Conservation (phyloP, 2,329 filamentous ascomycete species). For the Talaromyces sp. region DNA sequence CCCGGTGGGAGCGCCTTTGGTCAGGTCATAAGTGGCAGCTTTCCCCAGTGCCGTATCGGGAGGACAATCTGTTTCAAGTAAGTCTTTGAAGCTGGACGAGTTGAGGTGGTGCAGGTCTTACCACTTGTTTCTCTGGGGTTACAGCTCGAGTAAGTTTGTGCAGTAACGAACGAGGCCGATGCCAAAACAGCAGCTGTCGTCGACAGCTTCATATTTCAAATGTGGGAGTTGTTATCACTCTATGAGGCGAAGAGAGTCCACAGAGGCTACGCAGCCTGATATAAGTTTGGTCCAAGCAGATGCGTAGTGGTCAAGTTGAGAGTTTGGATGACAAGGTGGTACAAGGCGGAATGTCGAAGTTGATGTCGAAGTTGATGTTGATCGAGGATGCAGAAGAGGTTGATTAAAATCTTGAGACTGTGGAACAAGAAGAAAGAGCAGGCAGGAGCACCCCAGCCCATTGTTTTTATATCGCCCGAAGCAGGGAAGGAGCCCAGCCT, state of each 20-base stretch:
- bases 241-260: background rate
- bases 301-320: background rate
- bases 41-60: constrained; percentile 74
- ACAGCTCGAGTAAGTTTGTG: constrained; percentile 41
- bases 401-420: no score
- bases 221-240: background rate
- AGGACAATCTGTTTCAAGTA: constrained; percentile 54
- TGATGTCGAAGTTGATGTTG: no score
- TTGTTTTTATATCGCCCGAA: background rate
- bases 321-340: background rate
- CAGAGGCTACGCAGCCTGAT: constrained; percentile 3
- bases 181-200: constrained; percentile 22
- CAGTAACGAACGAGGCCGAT: constrained; percentile 22
- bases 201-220: constrained; percentile 26
- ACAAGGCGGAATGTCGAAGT: no score
- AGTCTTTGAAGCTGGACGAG: background rate
- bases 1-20: constrained; percentile 66
- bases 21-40: constrained; percentile 80
- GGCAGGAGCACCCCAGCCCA: background rate
- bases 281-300: background rate
- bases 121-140: constrained; percentile 34
- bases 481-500: background rate
- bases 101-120: background rate
- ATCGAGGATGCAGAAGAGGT: no score
- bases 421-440: background rate